Base-by-base conservation (phyloP, 2,329 filamentous ascomycete species). In the Colletotrichum sp. region DNA sequence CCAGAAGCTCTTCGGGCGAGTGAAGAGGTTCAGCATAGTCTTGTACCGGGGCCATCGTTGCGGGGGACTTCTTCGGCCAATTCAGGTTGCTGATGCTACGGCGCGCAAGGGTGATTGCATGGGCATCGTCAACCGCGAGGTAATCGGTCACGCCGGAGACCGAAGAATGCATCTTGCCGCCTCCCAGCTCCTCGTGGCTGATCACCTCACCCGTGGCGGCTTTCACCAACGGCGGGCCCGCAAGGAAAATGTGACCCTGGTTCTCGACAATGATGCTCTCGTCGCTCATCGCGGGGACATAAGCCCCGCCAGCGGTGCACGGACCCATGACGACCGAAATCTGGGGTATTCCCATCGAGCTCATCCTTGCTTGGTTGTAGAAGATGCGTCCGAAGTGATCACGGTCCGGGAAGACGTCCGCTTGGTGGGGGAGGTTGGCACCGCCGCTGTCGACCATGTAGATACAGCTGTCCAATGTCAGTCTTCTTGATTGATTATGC, bases 331-430 rank as follows among this genome's bases (percentile, higher is more conserved):
- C 96, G 4, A 98, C 95, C 12, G 95, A 93, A 79, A 99, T 94
- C 82, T 99, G 96, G 2, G 96, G 96, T 77, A 99, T 98, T 6
- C 96, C 95, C 79, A 93, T 87, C 3, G 94, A 91, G 79, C 94
- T 97, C 96, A 99, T 98, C 81, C 95, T 90, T 4, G 97, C 96
- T 85, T 99, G 96, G 86, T 99, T 98, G 89, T 94, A 99, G 89
- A 99, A 99, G 83, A 99, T 98, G 79, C 96, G 95, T 43, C 96
- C 96, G 82, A 99, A 99, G 85, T 99, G 96, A 71, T 98, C 95
- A 78, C 93, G 91, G 84, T 99, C 96, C 2, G 96, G 97, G 84
- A 99, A 99, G 73, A 99, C 96, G 82, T 98, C 95, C 48, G 96
- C 94, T 86, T 99, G 96, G 82, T 98, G 94, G 16, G 96, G 97